phyloP scores from a whole-genome alignment of 2,329 filamentous ascomycete genomes.

The Fusarium sp. region DNA sequence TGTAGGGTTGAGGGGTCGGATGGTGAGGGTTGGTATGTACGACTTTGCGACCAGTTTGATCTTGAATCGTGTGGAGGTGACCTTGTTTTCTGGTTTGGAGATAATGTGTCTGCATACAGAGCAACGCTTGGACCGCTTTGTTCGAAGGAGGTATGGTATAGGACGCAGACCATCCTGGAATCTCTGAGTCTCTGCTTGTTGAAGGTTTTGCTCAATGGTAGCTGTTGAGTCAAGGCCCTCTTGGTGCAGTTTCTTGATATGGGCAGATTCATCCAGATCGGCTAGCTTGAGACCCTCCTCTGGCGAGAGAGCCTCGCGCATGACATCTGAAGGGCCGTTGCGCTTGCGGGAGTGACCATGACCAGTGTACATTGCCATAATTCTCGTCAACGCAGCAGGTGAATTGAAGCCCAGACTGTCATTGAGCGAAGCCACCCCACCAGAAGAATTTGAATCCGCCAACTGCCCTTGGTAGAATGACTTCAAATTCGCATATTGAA shows the following conservation, averaged over 20 bases:
- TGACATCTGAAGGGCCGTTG: slow-evolving; percentile 74
- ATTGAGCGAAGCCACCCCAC: slow-evolving; percentile 55
- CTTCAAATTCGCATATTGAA: slow-evolving; percentile 79
- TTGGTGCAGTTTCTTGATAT: slow-evolving; percentile 68
- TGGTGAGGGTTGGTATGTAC: slow-evolving; percentile 85
- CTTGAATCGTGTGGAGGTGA: slow-evolving; percentile 88
- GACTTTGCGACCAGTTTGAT: slow-evolving; percentile 90
- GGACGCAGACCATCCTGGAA: slow-evolving; percentile 83
- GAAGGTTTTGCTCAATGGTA: slow-evolving; percentile 60
- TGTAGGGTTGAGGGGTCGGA: slow-evolving; percentile 69
- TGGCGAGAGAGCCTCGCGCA: slow-evolving; percentile 80
- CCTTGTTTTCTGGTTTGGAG: slow-evolving; percentile 91
- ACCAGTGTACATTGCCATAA: slow-evolving; percentile 90
- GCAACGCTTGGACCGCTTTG: slow-evolving; percentile 94
- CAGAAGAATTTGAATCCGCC: slow-evolving; percentile 66
- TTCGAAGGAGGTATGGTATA: slow-evolving; percentile 83
- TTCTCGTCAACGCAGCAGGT: slow-evolving; percentile 83
- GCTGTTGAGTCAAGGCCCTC: slow-evolving; percentile 73
- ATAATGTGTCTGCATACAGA: slow-evolving; percentile 94
- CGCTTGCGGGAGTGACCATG: slow-evolving; percentile 71
- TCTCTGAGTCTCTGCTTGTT: slow-evolving; percentile 65
- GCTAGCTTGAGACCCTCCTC: slow-evolving; percentile 78
- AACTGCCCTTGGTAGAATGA: slow-evolving; percentile 86
- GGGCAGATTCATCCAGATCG: slow-evolving; percentile 69
- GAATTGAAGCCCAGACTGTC: slow-evolving; percentile 70